Conservation (phyloP, 768 basidiomycete genomes). For the Naganishia kalamii region DNA sequence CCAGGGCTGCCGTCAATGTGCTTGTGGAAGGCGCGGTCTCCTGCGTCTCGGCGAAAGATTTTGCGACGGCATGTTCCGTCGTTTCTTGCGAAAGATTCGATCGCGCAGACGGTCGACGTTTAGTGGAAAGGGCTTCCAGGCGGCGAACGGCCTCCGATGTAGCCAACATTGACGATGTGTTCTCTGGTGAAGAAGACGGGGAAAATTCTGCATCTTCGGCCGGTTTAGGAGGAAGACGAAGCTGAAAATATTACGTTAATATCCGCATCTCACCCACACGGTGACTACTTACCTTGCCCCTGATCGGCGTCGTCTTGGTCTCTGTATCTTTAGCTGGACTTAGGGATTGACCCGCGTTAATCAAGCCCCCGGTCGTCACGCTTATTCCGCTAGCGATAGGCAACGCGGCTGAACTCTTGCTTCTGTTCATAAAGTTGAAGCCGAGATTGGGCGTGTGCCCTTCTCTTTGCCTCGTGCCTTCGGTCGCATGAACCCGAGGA, state of each 20-base stretch:
- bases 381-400: conserved; percentile 44
- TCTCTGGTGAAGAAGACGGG: conserved; percentile 27
- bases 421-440: conserved; percentile 27
- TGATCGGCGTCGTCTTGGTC: background rate
- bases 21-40: background rate
- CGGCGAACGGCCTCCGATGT: conserved; percentile 24
- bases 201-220: conserved; percentile 20
- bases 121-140: conserved; percentile 21
- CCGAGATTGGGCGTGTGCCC: background rate
- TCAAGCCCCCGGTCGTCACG: conserved; percentile 24
- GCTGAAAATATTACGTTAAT: background rate
- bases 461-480: conserved; percentile 4
- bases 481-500: background rate
- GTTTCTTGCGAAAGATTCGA: conserved; percentile 3
- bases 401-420: conserved; percentile 44
- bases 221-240: conserved; percentile 25
- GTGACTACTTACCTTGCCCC: conserved; percentile 17
- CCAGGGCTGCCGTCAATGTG: background rate
- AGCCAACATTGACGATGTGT: conserved; percentile 9
- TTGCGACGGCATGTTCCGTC: background rate
- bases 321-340: background rate
- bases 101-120: conserved; percentile 6
- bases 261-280: background rate
- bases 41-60: background rate
- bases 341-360: background rate